Evolutionary conservation across 306 rosid species (phyloP).

Genomic region (Gastrolobium villosum): DNA sequence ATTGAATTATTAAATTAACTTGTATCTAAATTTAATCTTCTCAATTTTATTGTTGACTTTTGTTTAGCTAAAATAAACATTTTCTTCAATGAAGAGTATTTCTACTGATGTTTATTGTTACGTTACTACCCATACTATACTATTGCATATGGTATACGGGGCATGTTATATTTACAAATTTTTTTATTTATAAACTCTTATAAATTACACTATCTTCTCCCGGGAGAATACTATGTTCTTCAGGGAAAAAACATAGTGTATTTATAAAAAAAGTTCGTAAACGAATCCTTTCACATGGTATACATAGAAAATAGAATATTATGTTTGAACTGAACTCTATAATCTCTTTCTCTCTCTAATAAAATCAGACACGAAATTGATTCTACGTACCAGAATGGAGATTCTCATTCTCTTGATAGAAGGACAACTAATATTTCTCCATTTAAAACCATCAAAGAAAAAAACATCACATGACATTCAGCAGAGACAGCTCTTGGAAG

Average conservation of each 20-base stretch:
- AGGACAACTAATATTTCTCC: conserved; percentile 1
- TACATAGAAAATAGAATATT: not conserved
- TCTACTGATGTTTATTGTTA: not conserved
- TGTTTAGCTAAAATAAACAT: not conserved
- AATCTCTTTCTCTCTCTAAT: not conserved
- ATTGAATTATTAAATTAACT: conserved; percentile 8
- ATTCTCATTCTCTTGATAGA: conserved; percentile 42
- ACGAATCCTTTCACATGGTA: too few relatives aligned
- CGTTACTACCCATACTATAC: conserved; percentile 13
- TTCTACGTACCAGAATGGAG: conserved; percentile 16
- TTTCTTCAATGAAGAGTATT: not conserved
- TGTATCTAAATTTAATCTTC: not conserved
- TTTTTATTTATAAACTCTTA: too few relatives aligned
- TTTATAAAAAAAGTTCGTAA: too few relatives aligned
- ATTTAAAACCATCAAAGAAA: conserved; percentile 31
- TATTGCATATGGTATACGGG: not conserved
- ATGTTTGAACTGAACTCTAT: conserved; percentile 17
- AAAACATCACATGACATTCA: conserved; percentile 14
- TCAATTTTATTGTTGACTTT: not conserved
- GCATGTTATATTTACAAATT: too few relatives aligned
- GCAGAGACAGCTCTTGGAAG: conserved; percentile 27
- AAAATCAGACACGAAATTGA: conserved; percentile 16
- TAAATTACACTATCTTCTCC: too few relatives aligned
- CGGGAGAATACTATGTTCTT: too few relatives aligned
- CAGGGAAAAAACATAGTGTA: too few relatives aligned